Evolutionary conservation across 2,329 filamentous ascomycete species (phyloP).

Genomic region (Epichloe festucae): DNA sequence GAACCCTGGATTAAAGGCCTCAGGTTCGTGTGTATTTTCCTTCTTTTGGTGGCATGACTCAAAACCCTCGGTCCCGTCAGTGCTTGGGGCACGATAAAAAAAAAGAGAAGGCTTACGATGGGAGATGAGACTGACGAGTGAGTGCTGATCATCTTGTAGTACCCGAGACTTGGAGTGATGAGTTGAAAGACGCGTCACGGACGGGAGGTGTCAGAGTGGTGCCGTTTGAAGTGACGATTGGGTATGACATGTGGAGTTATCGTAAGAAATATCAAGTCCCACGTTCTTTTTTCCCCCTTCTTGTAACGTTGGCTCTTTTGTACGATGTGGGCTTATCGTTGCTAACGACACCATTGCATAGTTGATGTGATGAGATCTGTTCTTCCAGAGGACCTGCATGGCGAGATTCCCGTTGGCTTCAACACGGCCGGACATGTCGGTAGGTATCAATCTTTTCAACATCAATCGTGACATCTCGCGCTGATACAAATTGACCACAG

Average conservation of each 20-base stretch:
- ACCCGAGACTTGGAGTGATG: slow-evolving; percentile 62
- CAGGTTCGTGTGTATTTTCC: slow-evolving; percentile 25
- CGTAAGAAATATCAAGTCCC: slow-evolving; percentile 33
- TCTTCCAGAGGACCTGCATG: slow-evolving; percentile 65
- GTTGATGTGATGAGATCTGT: slow-evolving; percentile 75
- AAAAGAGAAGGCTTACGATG: neutral
- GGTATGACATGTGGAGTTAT: slow-evolving; percentile 81
- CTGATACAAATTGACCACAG: slow-evolving; percentile 24
- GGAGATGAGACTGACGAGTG: neutral
- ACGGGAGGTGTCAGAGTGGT: slow-evolving; percentile 56
- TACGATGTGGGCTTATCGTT: slow-evolving; percentile 8
- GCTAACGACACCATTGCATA: slow-evolving; percentile 17
- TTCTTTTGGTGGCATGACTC: neutral
- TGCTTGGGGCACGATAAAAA: neutral
- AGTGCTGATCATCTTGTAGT: slow-evolving; percentile 13
- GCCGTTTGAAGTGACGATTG: slow-evolving; percentile 61
- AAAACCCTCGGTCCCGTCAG: neutral
- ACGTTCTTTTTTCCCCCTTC: neutral
- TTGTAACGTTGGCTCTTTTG: neutral
- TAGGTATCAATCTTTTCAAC: slow-evolving; percentile 25
- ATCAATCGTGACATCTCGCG: neutral
- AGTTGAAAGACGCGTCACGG: slow-evolving; percentile 54
- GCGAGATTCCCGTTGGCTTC: slow-evolving; percentile 76
- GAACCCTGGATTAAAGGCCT: slow-evolving; percentile 39
- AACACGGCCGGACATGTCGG: slow-evolving; percentile 79